These are phyloP conservation scores for Emergomyces orientalis DNA, from an alignment of 2,329 filamentous ascomycete genomes.

Conservation along the genomic window DNA sequence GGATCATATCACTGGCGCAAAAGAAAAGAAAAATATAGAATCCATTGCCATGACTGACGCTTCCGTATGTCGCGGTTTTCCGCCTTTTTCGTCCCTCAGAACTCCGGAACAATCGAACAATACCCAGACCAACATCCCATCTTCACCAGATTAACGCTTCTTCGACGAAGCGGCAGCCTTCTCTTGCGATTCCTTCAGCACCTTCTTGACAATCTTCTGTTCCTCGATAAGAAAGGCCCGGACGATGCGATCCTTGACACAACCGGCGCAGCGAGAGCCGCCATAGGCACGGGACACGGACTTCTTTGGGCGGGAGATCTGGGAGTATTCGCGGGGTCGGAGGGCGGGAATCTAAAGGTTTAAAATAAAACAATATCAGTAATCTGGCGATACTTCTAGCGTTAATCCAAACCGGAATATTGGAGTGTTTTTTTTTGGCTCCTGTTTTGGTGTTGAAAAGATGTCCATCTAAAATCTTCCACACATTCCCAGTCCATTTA, in stretches of 20 bases:
- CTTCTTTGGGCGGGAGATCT: slow-evolving; percentile 98
- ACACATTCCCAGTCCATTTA: background rate
- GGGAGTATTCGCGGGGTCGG: slow-evolving; percentile 93
- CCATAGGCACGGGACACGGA: slow-evolving; percentile 97
- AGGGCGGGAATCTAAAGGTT: slow-evolving; percentile 72
- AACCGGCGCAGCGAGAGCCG: slow-evolving; percentile 96
- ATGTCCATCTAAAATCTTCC: background rate
- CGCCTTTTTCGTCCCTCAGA: slow-evolving; percentile 10
- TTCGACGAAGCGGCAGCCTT: slow-evolving; percentile 34
- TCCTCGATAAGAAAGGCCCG: slow-evolving; percentile 99
- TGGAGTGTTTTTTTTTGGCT: background rate
- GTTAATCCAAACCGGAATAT: background rate
- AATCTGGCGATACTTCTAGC: background rate
- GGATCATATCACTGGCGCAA: slow-evolving; percentile 4
- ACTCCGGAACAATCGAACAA: slow-evolving; percentile 15
- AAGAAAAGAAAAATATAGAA: background rate
- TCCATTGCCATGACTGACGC: slow-evolving; percentile 8
- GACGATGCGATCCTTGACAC: slow-evolving; percentile 95
- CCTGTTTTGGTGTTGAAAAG: background rate
- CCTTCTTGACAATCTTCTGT: slow-evolving; percentile 99
- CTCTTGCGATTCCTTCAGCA: slow-evolving; percentile 94
- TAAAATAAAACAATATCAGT: slow-evolving; percentile 1
- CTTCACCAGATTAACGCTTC: slow-evolving; percentile 33
- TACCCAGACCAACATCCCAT: slow-evolving; percentile 8
- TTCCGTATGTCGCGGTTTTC: slow-evolving; percentile 10